Percentiles rank a stretch among this genome's conserved stretches.
Conservation (phyloP, 2,329 filamentous ascomycete species). For the Bipolaris sorokiniana region DNA sequence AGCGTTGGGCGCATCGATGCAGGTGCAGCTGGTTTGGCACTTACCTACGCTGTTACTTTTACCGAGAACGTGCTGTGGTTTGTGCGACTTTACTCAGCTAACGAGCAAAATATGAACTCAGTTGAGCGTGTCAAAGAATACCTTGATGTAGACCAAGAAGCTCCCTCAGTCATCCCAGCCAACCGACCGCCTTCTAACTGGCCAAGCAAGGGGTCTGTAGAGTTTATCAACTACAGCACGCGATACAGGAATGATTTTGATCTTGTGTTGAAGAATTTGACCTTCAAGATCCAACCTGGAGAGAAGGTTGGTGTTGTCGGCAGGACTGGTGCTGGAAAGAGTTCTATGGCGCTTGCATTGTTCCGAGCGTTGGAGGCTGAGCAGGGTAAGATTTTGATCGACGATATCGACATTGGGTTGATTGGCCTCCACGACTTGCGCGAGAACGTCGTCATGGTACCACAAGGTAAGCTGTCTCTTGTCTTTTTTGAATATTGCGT, state of each 20-base stretch:
- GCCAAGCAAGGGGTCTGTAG: constrained; percentile 83
- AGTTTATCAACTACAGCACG: constrained; percentile 89
- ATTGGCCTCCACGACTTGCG: constrained; percentile 95
- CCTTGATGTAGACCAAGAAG: constrained; percentile 93
- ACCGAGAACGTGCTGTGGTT: constrained; percentile 98
- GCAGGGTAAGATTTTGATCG: constrained; percentile 85
- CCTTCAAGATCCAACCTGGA: constrained; percentile 81
- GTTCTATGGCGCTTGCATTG: constrained; percentile 87
- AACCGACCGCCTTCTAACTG: constrained; percentile 79
- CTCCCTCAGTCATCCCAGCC: constrained; percentile 75
- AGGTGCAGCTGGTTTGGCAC: constrained; percentile 87
- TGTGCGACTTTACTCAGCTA: constrained; percentile 88
- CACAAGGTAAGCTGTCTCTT: constrained; percentile 62
- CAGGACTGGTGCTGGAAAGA: constrained; percentile 94
- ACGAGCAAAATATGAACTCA: constrained; percentile 99
- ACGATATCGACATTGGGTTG: constrained; percentile 84
- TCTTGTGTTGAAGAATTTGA: constrained; percentile 80
- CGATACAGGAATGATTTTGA: constrained; percentile 88
- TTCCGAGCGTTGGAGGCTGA: constrained; percentile 95
- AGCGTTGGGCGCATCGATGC: constrained; percentile 85
- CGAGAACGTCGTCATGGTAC: constrained; percentile 94
- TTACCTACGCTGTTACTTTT: constrained; percentile 96
- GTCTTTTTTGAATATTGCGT: not conserved
- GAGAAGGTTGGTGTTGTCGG: constrained; percentile 98
- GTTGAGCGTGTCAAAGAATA: constrained; percentile 98